phyloP scores from a whole-genome alignment of 1,284 basidiomycete genomes.

The Xerocomus alliaceus region DNA sequence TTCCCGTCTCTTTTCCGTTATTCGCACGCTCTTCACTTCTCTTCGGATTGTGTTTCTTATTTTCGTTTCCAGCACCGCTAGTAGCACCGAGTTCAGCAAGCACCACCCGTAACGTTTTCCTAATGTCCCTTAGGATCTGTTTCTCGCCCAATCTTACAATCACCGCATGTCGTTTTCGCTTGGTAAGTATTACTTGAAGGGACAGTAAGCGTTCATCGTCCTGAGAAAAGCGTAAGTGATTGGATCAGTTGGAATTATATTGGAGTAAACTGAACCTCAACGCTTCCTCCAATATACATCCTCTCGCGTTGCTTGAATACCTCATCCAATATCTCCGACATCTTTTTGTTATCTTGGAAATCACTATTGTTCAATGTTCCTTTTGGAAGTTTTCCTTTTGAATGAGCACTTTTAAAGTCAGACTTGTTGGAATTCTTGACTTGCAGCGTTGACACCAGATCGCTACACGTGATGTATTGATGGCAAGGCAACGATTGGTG shows the following conservation, averaged over 20 bases:
- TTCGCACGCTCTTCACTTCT: not conserved
- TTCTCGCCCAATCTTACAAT: conserved; percentile 86
- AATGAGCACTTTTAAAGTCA: conserved; percentile 70
- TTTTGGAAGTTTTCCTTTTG: conserved; percentile 83
- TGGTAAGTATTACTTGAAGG: conserved; percentile 37
- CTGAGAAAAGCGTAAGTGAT: conserved; percentile 37
- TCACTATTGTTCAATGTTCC: conserved; percentile 49
- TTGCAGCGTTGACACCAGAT: too few species aligned
- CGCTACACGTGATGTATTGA: too few species aligned
- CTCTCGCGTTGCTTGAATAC: conserved; percentile 59
- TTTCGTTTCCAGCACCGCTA: not conserved
- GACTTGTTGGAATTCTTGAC: too few species aligned
- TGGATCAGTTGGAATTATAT: not conserved
- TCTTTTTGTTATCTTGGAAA: conserved; percentile 50
- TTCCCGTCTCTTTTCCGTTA: not conserved
- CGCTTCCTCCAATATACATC: conserved; percentile 52
- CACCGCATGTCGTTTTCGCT: conserved; percentile 67
- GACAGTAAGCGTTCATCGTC: conserved; percentile 60
- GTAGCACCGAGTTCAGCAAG: conserved; percentile 11
- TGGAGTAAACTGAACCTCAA: conserved; percentile 23
- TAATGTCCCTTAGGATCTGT: conserved; percentile 58
- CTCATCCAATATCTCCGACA: conserved; percentile 53
- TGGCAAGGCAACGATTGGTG: too few species aligned
- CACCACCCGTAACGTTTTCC: conserved; percentile 38
- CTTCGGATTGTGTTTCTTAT: conserved; percentile 1